Base-by-base conservation (phyloP, 1,139 yeast genomes). In the Pneumocystis sp. region DNA sequence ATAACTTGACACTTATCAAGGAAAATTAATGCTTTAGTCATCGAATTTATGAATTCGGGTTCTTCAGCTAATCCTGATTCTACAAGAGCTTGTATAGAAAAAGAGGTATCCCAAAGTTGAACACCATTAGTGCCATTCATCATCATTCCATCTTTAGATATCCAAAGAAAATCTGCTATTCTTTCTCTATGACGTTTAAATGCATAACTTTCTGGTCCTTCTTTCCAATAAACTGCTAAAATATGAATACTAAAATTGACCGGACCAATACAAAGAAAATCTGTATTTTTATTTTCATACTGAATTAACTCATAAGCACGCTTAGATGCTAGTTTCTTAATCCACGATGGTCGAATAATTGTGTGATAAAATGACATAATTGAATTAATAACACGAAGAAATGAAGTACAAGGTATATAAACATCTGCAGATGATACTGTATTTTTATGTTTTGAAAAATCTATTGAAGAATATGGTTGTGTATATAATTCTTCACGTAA, bases 81-180 rank as follows among this genome's bases (percentile, higher is more conserved):
- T 67, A 89, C 85, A 69, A 84, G 82, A 72, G 89, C 89, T 73
- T 95, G 98, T 40, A 93, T 79, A 70, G 88, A 86, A 76, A 95
- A 93, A 0, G 97, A 91, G 29, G 86, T 86, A 75, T 95, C 99
- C 98, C 99, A 95, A 0, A 87, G 91, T 75, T 95, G 99, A 0
- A 89, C 90, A 39, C 99, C 99, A 75, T 95, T 95, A 0, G 99
- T 95, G 10, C 99, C 99, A 88, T 88, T 89, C 66, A 89, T 87
- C 3, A 93, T 84, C 85, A 93, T 81, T 2, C 99, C 99, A 73
- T 86, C 88, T 0, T 93, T 87, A 0, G 96, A 95, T 76, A 87
- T 86, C 76, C 88, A 91, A 66, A 89, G 72, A 57, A 84, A 85
- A 72, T 93, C 97, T 63, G 85, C 82, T 79, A 89, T 83, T 68